phyloP scores from a whole-genome alignment of 371 early-diverging fungal species.

The Mortierella sp. region DNA sequence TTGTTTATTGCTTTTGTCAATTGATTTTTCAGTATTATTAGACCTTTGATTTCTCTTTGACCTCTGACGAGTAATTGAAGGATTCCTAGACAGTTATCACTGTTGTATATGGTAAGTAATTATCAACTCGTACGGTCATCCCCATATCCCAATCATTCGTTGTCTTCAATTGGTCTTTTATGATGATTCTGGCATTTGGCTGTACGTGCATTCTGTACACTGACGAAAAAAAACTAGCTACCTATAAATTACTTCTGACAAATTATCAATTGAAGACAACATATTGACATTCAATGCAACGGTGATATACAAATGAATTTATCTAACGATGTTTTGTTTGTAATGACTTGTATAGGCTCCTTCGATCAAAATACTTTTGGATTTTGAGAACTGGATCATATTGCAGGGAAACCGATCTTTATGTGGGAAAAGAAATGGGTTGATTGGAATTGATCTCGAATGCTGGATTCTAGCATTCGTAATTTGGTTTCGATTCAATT shows the following conservation, averaged over 20 bases:
- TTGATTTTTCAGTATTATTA: background rate
- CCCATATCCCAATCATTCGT: too few relatives aligned
- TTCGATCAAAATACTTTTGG: background rate
- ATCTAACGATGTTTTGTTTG: background rate
- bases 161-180: constrained; percentile 17
- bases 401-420: background rate
- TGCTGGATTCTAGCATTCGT: background rate
- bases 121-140: too few relatives aligned
- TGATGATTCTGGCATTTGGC: constrained; percentile 60
- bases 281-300: background rate
- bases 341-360: background rate
- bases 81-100: background rate
- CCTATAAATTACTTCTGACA: constrained; percentile 49
- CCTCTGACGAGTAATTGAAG: constrained; percentile 1
- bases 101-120: background rate
- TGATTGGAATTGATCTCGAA: background rate
- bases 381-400: background rate
- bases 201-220: constrained; percentile 54
- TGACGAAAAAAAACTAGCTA: constrained; percentile 59
- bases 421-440: too few relatives aligned
- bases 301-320: background rate
- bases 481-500: background rate
- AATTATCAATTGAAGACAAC: constrained; percentile 7
- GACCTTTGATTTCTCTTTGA: background rate
- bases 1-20: too few relatives aligned